These are phyloP conservation scores for Gossypium schwendimanii DNA, from an alignment of 441 rosid species.

Conservation along the genomic window DNA sequence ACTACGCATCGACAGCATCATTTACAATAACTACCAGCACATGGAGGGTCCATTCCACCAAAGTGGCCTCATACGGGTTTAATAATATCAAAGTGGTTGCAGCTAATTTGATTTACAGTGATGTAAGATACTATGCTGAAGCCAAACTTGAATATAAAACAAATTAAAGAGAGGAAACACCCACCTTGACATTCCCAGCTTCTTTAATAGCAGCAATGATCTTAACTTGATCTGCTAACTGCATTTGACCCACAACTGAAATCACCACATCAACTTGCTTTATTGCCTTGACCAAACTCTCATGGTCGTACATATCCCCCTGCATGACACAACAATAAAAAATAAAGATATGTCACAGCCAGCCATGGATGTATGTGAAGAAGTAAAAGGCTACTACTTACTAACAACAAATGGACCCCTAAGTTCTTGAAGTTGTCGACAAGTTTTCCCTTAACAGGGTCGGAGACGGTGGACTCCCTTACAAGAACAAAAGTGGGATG, in stretches of 20 bases:
- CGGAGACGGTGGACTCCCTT: conserved; percentile 33
- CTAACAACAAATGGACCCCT: conserved; percentile 38
- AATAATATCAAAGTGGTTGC: neutral
- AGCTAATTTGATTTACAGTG: neutral
- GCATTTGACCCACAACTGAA: conserved; percentile 38
- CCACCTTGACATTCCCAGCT: conserved; percentile 56
- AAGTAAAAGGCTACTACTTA: conserved; percentile 13
- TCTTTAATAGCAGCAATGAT: conserved; percentile 51
- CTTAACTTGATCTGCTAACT: conserved; percentile 37
- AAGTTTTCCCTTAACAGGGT: conserved; percentile 38
- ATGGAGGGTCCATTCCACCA: too few species aligned
- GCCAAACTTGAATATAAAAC: too few species aligned
- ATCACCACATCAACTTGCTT: conserved; percentile 59
- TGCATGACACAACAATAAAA: conserved; percentile 1
- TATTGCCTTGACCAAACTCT: conserved; percentile 44
- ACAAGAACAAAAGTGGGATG: conserved; percentile 47
- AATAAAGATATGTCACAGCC: neutral
- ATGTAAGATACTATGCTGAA: neutral
- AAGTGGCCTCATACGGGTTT: neutral
- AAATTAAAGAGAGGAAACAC: neutral
- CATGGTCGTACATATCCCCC: conserved; percentile 44
- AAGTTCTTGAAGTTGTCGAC: conserved; percentile 37
- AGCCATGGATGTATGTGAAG: neutral
- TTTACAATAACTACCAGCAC: too few species aligned
- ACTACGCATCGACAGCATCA: too few species aligned